Conservation (phyloP, 371 early-diverging fungal species). For the Zopfochytrium polystomum region DNA sequence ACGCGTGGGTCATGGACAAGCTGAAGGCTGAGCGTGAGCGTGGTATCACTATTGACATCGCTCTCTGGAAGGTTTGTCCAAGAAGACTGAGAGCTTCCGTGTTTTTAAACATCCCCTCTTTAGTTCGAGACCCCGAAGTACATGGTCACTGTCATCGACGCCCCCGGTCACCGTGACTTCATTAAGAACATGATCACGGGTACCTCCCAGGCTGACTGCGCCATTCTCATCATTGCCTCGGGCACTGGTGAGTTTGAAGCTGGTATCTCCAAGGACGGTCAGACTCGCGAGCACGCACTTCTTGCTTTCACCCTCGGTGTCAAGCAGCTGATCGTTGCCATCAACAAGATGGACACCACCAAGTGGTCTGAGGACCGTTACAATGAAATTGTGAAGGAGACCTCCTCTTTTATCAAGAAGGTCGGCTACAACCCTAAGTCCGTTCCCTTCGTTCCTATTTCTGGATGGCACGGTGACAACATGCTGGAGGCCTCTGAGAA, state of each 20-base stretch:
- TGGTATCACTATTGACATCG: too few species aligned
- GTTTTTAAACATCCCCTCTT: background rate
- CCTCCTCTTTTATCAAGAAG: constrained; percentile 89
- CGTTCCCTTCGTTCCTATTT: constrained; percentile 94
- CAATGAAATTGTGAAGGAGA: too few species aligned
- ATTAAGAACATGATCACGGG: too few species aligned
- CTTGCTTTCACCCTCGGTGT: constrained; percentile 97
- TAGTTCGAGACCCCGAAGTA: constrained; percentile 93
- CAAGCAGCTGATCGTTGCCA: constrained; percentile 94
- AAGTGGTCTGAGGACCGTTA: too few species aligned
- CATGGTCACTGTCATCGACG: constrained; percentile 94
- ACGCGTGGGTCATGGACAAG: too few species aligned
- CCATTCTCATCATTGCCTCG: constrained; percentile 95
- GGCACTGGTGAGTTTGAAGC: constrained; percentile 94
- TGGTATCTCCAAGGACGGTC: constrained; percentile 98
- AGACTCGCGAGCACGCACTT: constrained; percentile 99
- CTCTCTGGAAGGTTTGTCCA: constrained; percentile 70
- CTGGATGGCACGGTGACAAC: constrained; percentile 98
- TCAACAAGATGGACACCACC: constrained; percentile 99
- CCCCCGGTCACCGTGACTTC: too few species aligned
- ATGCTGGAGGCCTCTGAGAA: constrained; percentile 88
- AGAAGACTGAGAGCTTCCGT: background rate
- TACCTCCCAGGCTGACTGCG: too few species aligned
- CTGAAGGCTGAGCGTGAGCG: too few species aligned
- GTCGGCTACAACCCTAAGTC: constrained; percentile 89